Conservation (phyloP, 2,329 filamentous ascomycete species). For the Pezicula neosporulosa region DNA sequence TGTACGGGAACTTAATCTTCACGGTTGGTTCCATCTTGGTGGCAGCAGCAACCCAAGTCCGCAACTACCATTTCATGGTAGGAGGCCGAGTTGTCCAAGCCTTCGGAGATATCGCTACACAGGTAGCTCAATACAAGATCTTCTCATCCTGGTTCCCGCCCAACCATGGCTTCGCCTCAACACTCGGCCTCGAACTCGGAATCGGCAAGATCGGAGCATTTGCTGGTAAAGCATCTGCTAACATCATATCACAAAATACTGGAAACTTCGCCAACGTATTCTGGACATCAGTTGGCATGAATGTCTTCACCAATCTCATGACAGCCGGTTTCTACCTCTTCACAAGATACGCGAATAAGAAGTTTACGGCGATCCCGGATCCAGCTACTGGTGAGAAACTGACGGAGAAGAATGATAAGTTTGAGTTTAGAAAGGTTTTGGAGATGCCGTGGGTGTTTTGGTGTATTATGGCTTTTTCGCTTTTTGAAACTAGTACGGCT, state of each 20-base stretch:
- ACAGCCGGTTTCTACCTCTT: slow-evolving; percentile 54
- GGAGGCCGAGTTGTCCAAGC: slow-evolving; percentile 51
- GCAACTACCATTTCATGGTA: slow-evolving; percentile 59
- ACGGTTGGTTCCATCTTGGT: slow-evolving; percentile 55
- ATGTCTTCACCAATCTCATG: slow-evolving; percentile 56
- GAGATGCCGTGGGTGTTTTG: slow-evolving; percentile 59
- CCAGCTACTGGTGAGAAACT: slow-evolving; percentile 55
- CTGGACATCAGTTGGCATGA: slow-evolving; percentile 61
- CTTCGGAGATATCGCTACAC: slow-evolving; percentile 60
- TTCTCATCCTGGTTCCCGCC: slow-evolving; percentile 64
- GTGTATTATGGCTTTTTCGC: slow-evolving; percentile 48
- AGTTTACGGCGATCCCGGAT: slow-evolving; percentile 45
- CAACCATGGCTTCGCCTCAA: slow-evolving; percentile 58
- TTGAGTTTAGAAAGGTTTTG: slow-evolving; percentile 52
- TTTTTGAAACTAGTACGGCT: slow-evolving; percentile 56
- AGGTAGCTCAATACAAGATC: slow-evolving; percentile 62
- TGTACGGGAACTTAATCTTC: slow-evolving; percentile 60
- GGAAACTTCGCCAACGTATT: slow-evolving; percentile 61
- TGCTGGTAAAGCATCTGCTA: slow-evolving; percentile 56
- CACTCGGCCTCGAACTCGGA: slow-evolving; percentile 55
- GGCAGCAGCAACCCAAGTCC: slow-evolving; percentile 51
- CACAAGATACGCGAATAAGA: slow-evolving; percentile 44
- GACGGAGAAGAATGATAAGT: slow-evolving; percentile 56
- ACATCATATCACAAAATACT: slow-evolving; percentile 53
- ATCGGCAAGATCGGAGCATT: slow-evolving; percentile 55